Base-by-base conservation (phyloP, 495 filamentous ascomycete species). In the Tuber brumale region DNA sequence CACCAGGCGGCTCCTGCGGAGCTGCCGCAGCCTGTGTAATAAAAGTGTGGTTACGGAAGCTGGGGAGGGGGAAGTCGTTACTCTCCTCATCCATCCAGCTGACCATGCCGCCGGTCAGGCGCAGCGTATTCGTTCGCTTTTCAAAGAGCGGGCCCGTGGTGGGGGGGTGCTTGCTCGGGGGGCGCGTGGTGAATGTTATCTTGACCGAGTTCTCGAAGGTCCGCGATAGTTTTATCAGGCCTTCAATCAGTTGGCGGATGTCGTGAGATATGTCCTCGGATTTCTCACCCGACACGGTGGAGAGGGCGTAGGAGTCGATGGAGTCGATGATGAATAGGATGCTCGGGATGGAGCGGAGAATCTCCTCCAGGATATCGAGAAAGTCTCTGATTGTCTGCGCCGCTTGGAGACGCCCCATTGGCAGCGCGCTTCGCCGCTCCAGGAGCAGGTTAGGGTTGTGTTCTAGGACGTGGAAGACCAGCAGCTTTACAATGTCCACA, bases 261-360 rank as follows among this genome's bases (percentile, higher is more conserved):
- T 57, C 51, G 51, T 57, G n/a, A 3, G 23, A n/a, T 27, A 23
- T 57, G 8, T 10, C 23, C 23, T 57, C 23, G 9, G 9, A n/a
- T 27, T 57, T 10, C 23, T 57, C 51, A 23, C 8, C 51, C n/a
- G 23, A 8, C 51, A 27, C 19, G 6, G 35, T 18, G 23, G 37
- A 31, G 48, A 37, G 72, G 51, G 27, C 51, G 51, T 69, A 74
- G n/a, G 51, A 69, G 16, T 74, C 72, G 21, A 74, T n/a, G 31
- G 72, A 74, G 48, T 74, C 72, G 37, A 74, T 66, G 35, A 74
- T 19, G 37, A 69, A 66, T 31, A 74, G 57, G 4, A 74, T 39
- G 10, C 48, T 69, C 69, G 72, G 46, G 48, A 74, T 69, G 21
- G 27, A 74, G 18, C 69, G 51, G 42, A 74, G 72, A 39, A 69